Percentiles rank a stretch among this genome's conserved stretches.
phyloP scores from a whole-genome alignment of 2,329 filamentous ascomycete genomes.

The Xylaria sp. region DNA sequence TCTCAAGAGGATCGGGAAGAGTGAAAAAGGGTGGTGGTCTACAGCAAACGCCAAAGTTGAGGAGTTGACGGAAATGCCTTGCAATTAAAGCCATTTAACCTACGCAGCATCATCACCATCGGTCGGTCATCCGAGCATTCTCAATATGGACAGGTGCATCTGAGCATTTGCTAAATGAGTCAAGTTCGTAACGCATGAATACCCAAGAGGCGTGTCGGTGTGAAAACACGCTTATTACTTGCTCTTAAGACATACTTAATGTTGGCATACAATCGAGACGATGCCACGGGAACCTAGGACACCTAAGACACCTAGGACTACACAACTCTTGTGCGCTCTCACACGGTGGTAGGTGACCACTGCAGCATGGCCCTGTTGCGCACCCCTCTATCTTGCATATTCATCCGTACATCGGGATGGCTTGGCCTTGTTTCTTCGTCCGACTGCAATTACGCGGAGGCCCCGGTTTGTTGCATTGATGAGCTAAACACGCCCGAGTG shows the following conservation, averaged over 20 bases:
- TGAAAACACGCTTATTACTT: neutral
- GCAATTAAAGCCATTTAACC: slow-evolving; percentile 1
- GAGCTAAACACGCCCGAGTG: neutral
- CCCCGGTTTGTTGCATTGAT: slow-evolving; percentile 13
- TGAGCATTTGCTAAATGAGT: neutral
- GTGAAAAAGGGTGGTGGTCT: neutral
- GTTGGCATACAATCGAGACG: slow-evolving; percentile 1
- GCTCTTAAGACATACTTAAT: neutral
- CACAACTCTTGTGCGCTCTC: neutral
- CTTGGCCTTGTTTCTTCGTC: slow-evolving; percentile 26
- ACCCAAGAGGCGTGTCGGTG: neutral
- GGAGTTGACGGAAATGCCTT: neutral
- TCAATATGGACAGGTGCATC: neutral
- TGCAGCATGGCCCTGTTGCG: slow-evolving; percentile 6
- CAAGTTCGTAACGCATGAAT: neutral
- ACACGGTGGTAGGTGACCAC: slow-evolving; percentile 8
- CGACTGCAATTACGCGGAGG: slow-evolving; percentile 24
- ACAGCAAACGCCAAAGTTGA: neutral
- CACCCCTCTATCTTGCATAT: slow-evolving; percentile 25
- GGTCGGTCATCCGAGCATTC: neutral
- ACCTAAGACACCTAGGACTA: too few species aligned
- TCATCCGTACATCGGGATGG: slow-evolving; percentile 17
- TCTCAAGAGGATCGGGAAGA: neutral
- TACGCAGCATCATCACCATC: neutral
- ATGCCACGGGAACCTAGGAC: slow-evolving; percentile 10